Evolutionary conservation across 306 rosid genomes (phyloP), one percentile per base, ranked within the genome.

Genomic region (Carpinus viminea): DNA sequence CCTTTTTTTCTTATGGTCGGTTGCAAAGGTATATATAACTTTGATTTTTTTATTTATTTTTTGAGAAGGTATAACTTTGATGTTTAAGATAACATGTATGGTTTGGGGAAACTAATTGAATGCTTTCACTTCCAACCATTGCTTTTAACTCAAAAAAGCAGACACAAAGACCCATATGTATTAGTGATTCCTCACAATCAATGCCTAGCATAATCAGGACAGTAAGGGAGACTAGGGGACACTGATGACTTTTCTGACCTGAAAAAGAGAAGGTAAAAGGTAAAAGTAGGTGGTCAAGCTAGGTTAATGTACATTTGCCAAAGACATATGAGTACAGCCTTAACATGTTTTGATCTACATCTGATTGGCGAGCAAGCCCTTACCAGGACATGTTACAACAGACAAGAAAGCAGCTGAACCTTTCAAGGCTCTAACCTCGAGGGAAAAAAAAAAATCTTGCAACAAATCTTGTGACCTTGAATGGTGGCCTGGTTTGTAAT

Each of bases 371-470:
- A 64, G 47, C 46, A 34, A n/a, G 18, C 46, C 5, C 10, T 45
- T 0, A 36, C 70, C 16, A 64, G 41, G 21, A 64, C 70, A 36
- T 13, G 71, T 18, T 1, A 50, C 50, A 17, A 66, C 9, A 38
- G 50, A 66, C 71, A 66, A 64, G 46, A 64, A n/a, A 66, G 72
- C 72, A 66, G 72, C 8, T 18, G 72, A 38, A 38, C 26, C 72
- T 66, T 66, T 20, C 50, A 41, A 38, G 72, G 5, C 8, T 13
- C 50, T 41, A 8, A 66, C 41, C 72, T 18, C 21, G 41, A 66
- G 13, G 24, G 4, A 24, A 24, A 0, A 41, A 5, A 41, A 6
- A 41, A 41, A 41, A 41, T 1, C 43, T 38, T 38, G 43, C 0
- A 5, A 64, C 70, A 38, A 38, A 66, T 10, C 4, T 15, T 38